Evolutionary conservation across 495 filamentous ascomycete genomes (phyloP), one percentile per base, ranked within the genome.

Genomic region (Astrothelium subdiscretum): DNA sequence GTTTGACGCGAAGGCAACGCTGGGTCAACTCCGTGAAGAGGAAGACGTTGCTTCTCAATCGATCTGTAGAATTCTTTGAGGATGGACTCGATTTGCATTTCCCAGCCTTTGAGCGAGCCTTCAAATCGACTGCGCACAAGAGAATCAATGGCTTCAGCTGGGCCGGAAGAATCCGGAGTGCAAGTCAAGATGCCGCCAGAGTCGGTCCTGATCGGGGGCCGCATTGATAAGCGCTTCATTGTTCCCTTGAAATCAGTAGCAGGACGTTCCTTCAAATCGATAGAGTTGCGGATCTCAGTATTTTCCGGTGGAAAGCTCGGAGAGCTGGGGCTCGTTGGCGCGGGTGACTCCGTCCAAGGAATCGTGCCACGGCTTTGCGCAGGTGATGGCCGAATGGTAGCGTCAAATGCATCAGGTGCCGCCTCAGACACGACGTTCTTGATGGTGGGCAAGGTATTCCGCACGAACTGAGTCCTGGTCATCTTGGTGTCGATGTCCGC

Each of bases 401-500:
- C 85, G 62, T 90, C 85, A 65, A 86, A 87, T 10, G 76, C 81
- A 60, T 89, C 84, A 2, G 87, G 84, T 10, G 79, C 81, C 27
- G 85, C 81, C 62, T 95, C 90, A 35, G 80, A 75, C 42, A 89
- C 83, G 29, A 90, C 86, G 60, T 87, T 83, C 32, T 84, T 84
- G 59, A 97, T 86, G 2, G 92, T 96, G 4, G 90, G 87, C 80
- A 97, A 85, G 12, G 94, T 97, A 68, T 99, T 99, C 74, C 94
- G 95, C 70, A 97, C 82, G 71, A 96, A 99, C 69, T 97, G 91
- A 66, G 77, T 85, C 64, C 86, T 83, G 24, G 91, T 96, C 94
- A 99, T 99, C 77, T 95, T 95, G 70, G 89, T 84, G 59, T 95
- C 89, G 58, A 97, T 94, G 67, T 97, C 92, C 60, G 92, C 91